These are phyloP conservation scores for Aurinia saxatilis DNA, from an alignment of 345 rosid genomes.

Conservation along the genomic window DNA sequence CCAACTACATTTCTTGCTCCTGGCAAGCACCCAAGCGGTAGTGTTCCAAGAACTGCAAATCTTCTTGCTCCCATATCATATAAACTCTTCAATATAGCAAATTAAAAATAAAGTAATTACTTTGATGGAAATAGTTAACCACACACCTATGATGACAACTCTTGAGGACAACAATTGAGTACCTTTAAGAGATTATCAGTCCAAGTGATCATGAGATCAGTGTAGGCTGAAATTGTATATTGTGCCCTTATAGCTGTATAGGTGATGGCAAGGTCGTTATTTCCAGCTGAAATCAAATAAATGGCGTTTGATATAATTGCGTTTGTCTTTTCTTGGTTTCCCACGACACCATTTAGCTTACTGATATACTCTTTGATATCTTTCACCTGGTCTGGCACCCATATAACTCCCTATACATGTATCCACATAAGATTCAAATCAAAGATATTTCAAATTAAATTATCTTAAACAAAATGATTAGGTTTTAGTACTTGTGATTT, in stretches of 20 bases:
- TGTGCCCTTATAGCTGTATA: background rate
- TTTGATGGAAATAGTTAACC: background rate
- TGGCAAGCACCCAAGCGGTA: slow-evolving; percentile 45
- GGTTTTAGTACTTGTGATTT: background rate
- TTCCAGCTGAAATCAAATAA: slow-evolving; percentile 32
- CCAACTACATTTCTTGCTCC: slow-evolving; percentile 45
- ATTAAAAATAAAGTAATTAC: background rate
- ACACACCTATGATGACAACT: background rate
- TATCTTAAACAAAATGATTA: background rate
- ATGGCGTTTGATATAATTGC: slow-evolving; percentile 27
- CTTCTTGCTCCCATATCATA: slow-evolving; percentile 52
- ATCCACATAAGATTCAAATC: background rate
- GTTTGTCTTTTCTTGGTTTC: slow-evolving; percentile 26
- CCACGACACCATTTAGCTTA: slow-evolving; percentile 23
- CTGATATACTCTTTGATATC: slow-evolving; percentile 32
- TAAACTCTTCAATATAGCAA: slow-evolving; percentile 17
- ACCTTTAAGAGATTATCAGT: background rate
- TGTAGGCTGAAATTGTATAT: background rate
- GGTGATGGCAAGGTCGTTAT: slow-evolving; percentile 45
- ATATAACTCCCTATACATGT: slow-evolving; percentile 30
- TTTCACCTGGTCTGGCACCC: slow-evolving; percentile 34
- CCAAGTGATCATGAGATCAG: slow-evolving; percentile 4
- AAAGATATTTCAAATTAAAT: background rate
- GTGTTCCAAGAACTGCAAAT: slow-evolving; percentile 29
- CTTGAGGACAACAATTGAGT: background rate